Conservation (phyloP, 768 basidiomycete genomes). For the Hysterangium stoloniferum region DNA sequence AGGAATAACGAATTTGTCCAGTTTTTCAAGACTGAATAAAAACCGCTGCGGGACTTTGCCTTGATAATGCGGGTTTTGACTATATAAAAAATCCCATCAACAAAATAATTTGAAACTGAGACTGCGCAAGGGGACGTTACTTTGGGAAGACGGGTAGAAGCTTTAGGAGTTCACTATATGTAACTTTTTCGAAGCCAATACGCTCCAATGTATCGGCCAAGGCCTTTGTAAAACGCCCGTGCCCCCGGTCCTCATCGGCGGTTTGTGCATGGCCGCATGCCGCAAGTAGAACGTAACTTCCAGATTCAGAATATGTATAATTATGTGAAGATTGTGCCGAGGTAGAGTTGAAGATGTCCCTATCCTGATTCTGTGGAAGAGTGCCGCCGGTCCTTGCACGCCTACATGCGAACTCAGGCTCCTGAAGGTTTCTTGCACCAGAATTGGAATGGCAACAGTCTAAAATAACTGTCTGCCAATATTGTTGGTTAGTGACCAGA, state of each 20-base stretch:
- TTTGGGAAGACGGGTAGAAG: background rate
- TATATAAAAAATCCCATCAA: background rate
- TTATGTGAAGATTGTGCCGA: too few species aligned
- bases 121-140: background rate
- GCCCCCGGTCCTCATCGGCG: slow-evolving; percentile 24
- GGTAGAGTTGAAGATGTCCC: too few species aligned
- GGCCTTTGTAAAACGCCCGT: slow-evolving; percentile 28
- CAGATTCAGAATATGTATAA: background rate
- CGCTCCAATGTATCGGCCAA: slow-evolving; percentile 22
- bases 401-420: background rate
- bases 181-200: slow-evolving; percentile 20
- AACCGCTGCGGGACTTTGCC: background rate
- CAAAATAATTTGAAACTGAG: background rate
- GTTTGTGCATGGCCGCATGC: slow-evolving; percentile 32
- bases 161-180: slow-evolving; percentile 27
- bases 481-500: background rate
- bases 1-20: too few species aligned
- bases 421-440: slow-evolving; percentile 25
- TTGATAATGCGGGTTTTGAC: background rate
- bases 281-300: slow-evolving; percentile 25
- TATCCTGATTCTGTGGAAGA: background rate
- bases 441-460: slow-evolving; percentile 41
- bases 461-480: slow-evolving; percentile 37
- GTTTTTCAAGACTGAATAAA: background rate
- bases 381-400: background rate